Percentiles rank a stretch among this genome's conserved stretches.
phyloP scores from a whole-genome alignment of 805 yeast genomes.

The Tetrapisispora taiwanensis region DNA sequence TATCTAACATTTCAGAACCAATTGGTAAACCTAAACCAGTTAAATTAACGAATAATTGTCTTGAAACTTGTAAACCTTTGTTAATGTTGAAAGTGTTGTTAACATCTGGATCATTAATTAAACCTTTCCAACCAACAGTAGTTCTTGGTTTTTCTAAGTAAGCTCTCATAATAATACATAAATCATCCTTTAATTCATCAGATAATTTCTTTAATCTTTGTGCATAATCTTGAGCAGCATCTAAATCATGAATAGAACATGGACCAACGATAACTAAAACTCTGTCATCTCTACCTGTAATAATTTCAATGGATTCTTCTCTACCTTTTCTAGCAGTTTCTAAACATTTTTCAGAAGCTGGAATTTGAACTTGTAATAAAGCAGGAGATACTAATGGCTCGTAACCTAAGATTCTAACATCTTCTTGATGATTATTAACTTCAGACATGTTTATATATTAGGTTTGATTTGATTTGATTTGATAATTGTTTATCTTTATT shows the following conservation, averaged over 20 bases:
- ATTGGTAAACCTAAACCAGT: constrained; percentile 79
- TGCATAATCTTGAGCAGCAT: constrained; percentile 85
- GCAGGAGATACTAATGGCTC: constrained; percentile 96
- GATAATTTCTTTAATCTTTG: constrained; percentile 48
- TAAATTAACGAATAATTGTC: constrained; percentile 70
- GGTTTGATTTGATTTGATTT: no score
- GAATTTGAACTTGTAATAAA: constrained; percentile 76
- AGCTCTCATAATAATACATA: constrained; percentile 91
- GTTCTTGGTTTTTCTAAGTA: constrained; percentile 97
- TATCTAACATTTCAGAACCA: constrained; percentile 96
- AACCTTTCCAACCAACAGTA: constrained; percentile 98
- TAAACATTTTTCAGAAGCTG: constrained; percentile 50
- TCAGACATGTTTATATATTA: constrained; percentile 1
- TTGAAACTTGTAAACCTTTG: constrained; percentile 82
- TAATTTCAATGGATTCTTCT: constrained; percentile 58
- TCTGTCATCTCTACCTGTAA: constrained; percentile 79
- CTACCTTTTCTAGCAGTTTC: constrained; percentile 66
- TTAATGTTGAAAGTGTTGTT: constrained; percentile 88
- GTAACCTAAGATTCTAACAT: constrained; percentile 77
- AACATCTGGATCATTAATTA: constrained; percentile 93
- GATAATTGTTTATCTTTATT: no score
- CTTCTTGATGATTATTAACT: constrained; percentile 33
- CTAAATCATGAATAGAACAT: constrained; percentile 92
- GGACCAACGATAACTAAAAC: constrained; percentile 81
- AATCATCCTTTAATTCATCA: constrained; percentile 58